Conservation (phyloP, 805 yeast species). For the Candida tammaniensis region DNA sequence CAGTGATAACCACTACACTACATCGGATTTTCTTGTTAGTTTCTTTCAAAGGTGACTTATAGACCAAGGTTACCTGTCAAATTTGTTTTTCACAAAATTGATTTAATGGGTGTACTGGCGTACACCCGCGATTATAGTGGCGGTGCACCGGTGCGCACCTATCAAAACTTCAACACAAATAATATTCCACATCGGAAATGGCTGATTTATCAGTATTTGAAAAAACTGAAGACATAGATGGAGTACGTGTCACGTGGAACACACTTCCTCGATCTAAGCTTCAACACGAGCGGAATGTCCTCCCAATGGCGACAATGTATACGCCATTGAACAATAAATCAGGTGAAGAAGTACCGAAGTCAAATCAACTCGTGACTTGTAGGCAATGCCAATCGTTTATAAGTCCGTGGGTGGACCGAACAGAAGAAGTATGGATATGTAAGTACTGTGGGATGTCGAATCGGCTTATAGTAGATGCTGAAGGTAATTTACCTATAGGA, state of each 20-base stretch:
- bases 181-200: too few relatives aligned
- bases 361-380: slow-evolving; percentile 38
- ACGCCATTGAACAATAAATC: slow-evolving; percentile 87
- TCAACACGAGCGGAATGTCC: slow-evolving; percentile 88
- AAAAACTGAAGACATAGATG: slow-evolving; percentile 44
- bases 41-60: too few relatives aligned
- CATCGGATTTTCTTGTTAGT: slow-evolving; percentile 46
- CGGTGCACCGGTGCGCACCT: too few relatives aligned
- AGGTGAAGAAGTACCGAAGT: slow-evolving; percentile 57
- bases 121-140: too few relatives aligned
- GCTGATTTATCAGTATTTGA: slow-evolving; percentile 30
- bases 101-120: too few relatives aligned
- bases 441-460: slow-evolving; percentile 77
- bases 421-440: slow-evolving; percentile 77
- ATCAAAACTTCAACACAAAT: too few relatives aligned
- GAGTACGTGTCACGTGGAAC: slow-evolving; percentile 50
- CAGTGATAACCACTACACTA: slow-evolving; percentile 56
- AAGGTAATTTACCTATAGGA: slow-evolving; percentile 59
- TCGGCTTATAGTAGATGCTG: slow-evolving; percentile 48
- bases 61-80: too few relatives aligned
- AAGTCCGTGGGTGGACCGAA: slow-evolving; percentile 82
- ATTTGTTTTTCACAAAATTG: too few relatives aligned
- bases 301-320: slow-evolving; percentile 91
- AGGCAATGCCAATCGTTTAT: slow-evolving; percentile 75
- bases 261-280: slow-evolving; percentile 84